Base-by-base conservation (phyloP, 495 filamentous ascomycete genomes). In the Poronia punctata region DNA sequence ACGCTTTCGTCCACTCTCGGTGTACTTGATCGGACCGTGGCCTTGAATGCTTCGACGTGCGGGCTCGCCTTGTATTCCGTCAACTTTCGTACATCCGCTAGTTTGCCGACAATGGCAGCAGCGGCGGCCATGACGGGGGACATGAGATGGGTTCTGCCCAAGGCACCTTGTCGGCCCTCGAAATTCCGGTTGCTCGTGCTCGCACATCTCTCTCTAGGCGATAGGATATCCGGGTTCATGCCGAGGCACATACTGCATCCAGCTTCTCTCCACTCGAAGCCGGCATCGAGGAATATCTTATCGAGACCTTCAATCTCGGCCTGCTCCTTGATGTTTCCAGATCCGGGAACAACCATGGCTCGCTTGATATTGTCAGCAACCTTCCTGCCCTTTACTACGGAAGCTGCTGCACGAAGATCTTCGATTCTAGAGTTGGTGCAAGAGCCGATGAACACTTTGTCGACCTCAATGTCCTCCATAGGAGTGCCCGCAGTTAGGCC, bases 171-270 rank as follows among this genome's bases (percentile, higher is more conserved):
- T 49, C 92, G 81, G 34, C 92, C 92, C 63, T 97, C 92, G 52
- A 97, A 98, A 56, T 98, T 98, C 47, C 92, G 86, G 68, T 98
- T 97, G 50, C 84, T 90, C 43, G 92, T 98, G 59, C 80, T 86
- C 26, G 92, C 92, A 54, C 92, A 98, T 41, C 92, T 79, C 68
- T 98, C 92, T 56, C 82, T 76, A 30, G 92, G 92, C 2, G 86
- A 79, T n/a, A 97, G 76, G 51, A 98, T 95, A 63, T 98, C 92
- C 0, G 92, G 88, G 70, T 98, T 98, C 92, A 98, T 98, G 61
- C 92, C 92, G 20, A 98, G 76, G 53, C 92, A 98, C 92, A 98
- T 98, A 38, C 83, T 89, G 71, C 92, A 98, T 30, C 92, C 92
- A 43, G 92, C 92, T 72, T 98, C 92, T 43, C 92, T 76, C 90